A percentile compares a stretch with the other conserved stretches of the same genome.
phyloP scores from a whole-genome alignment of 2,329 filamentous ascomycete species.

The Atkinsonella texensis region DNA sequence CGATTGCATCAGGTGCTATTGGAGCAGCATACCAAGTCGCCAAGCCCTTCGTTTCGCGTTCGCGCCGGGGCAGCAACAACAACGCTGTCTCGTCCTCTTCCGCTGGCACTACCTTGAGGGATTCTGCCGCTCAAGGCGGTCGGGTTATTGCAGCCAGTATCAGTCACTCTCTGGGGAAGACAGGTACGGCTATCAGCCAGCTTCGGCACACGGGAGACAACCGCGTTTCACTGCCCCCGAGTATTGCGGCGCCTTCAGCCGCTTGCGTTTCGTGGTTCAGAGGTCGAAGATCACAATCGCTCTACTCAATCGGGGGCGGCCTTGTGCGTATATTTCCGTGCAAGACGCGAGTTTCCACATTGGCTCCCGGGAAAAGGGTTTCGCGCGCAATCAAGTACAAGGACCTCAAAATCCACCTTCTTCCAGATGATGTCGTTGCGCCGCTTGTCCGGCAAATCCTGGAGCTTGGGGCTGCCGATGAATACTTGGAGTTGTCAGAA shows the following conservation, averaged over 20 bases:
- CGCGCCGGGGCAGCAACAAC: conserved; percentile 37
- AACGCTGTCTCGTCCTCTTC: conserved; percentile 12
- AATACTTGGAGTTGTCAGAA: conserved; percentile 41
- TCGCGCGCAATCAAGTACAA: conserved; percentile 46
- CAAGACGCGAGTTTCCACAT: conserved; percentile 41
- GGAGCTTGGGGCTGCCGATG: conserved; percentile 36
- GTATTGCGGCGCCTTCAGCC: conserved; percentile 38
- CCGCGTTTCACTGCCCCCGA: conserved; percentile 54
- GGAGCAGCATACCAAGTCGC: conserved; percentile 60
- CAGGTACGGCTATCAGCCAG: conserved; percentile 56
- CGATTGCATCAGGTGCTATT: conserved; percentile 58
- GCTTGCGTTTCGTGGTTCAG: conserved; percentile 55
- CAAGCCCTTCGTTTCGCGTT: conserved; percentile 44
- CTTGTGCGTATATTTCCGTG: conserved; percentile 53
- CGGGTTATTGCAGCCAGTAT: conserved; percentile 63
- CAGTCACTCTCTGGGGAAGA: conserved; percentile 61
- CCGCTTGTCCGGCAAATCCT: conserved; percentile 44
- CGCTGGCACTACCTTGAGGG: conserved; percentile 35
- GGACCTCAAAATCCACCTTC: conserved; percentile 53
- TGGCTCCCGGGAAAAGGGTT: conserved; percentile 38
- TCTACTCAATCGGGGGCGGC: conserved; percentile 56
- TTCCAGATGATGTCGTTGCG: conserved; percentile 48
- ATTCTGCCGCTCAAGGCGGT: conserved; percentile 56
- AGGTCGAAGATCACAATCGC: conserved; percentile 46
- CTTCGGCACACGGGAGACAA: conserved; percentile 67